Base-by-base conservation (phyloP, 768 basidiomycete species). In the Chalciporus sphaerocephalus region DNA sequence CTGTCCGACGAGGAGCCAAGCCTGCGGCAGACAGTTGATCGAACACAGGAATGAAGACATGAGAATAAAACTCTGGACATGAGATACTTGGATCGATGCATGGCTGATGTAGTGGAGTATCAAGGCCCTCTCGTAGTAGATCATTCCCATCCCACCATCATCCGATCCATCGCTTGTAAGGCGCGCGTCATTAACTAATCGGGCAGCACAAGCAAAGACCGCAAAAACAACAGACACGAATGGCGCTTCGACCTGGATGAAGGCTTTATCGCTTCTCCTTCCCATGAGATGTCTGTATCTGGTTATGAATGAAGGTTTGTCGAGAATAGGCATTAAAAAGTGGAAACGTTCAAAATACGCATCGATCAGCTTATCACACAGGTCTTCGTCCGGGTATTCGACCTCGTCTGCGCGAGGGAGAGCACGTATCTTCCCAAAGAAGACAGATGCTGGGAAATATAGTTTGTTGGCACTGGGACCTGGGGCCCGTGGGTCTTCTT, bases 51-150 rank as follows among this genome's bases (percentile, higher is more conserved):
- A 94, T 2, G 91, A 86, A 41, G 92, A 85, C 76, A 93, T 79
- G 44, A 95, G 74, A 51, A 90, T 79, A 62, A 93, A 85, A 65
- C 87, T 87, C 70, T 94, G 92, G 23, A 94, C 92, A 64, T 94
- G 92, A 25, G 83, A 78, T 40, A 87, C 73, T 64, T 92, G 87
- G 32, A 83, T 89, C 44, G 84, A 87, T 35, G 88, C 80, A 60
- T 92, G 83, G 52, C 90, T 92, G 69, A 93, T 93, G 66, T 93
- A 93, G 61, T 93, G 91, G 28, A 95, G 69, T 48, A 94, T 83
- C 65, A 94, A 78, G 24, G 92, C 88, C 87, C 87, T 82, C 70
- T 92, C 90, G 63, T 91, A 91, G 65, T 82, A 92, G 13, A 87
- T 74, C 89, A 91, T 88, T 22, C 87, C 90, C 79, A 90, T 85